Base-by-base conservation (phyloP, 495 filamentous ascomycete species). In the Coniosporium apollinis region DNA sequence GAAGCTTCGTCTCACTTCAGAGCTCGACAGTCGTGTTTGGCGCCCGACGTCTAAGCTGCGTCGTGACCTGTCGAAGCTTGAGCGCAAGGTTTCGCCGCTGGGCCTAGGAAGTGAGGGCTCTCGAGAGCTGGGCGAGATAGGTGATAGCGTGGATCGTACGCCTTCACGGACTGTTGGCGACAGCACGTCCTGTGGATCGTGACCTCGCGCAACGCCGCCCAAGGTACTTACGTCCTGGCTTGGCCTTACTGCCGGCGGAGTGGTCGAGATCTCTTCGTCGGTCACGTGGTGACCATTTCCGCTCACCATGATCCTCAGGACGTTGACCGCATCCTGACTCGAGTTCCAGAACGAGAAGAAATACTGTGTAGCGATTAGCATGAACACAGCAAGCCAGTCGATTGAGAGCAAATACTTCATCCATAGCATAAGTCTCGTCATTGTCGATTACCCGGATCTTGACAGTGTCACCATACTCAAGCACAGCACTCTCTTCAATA, bases 341-440 rank as follows among this genome's bases (percentile, higher is more conserved):
- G 74, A 79, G 42, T 73, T 78, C 50, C 94, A 94, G 55, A 96
- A 96, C 0, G 86, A 82, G 53, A 97, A 96, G 50, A 86, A 96
- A 54, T 94, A 93, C 81, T 91, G 40, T 4, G 19, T 33, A 54
- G 55, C 44, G 5, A 38, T n/a, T 20, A 36, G 6, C 13, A 21
- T 13, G n/a, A 21, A 16, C 33, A 15, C 30, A 4, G 13, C 16
- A 15, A 28, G 22, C 22, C 22, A 26, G 29, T 7, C 10, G 17
- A 29, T 13, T 0, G 22, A 17, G 26, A 3, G 11, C 5, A 50
- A 66, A 46, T 64, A 89, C 85, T 65, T 97, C 89, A 46, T 97
- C 89, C 37, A 96, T 82, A 3, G 83, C 84, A 58, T 76, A 94
- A 5, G 84, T 89, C 49, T 94, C 89, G 36, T 83, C 78, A 42